Base-by-base conservation (phyloP, 495 filamentous ascomycete species). In the Penicillium samsonianum region DNA sequence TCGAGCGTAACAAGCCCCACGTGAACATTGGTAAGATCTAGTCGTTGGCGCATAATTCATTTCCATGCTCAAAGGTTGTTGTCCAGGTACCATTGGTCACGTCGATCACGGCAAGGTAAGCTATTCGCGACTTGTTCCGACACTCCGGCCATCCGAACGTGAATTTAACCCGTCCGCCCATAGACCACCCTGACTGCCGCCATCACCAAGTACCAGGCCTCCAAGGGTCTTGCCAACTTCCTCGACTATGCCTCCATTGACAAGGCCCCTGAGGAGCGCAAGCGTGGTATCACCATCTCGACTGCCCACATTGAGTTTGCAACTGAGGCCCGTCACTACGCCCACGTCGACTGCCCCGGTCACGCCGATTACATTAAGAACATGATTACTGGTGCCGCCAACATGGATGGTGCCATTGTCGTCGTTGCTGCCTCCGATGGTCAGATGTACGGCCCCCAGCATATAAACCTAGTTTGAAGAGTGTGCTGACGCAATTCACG, bases 331-430 rank as follows among this genome's bases (percentile, higher is more conserved):
- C 86, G 95, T 62, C 94, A 98, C 80, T 98, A 98, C 80, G 92
- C 94, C 67, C 94, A 98, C 84, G 94, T 98, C 80, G 94, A 98
- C 84, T 98, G 94, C 76, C 94, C 94, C 53, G 94, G 94, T 75
- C 94, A 98, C 86, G 94, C 94, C 71, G 94, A 98, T 91, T 98
- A 98, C 82, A 97, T 98, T 79, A 98, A 98, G 87, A 98, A 98
- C 85, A 97, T 97, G 92, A 97, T 97, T 75, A 96, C 92, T 63
- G 92, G 92, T 82, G 90, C 92, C 57, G 91, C 93, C 61, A 91
- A 86, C 82, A 97, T 97, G 92, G 92, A 97, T 65, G 92, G 94
- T 71, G 93, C 94, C 62, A 90, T 98, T 69, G 96, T 98, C 75
- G 94, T 98, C 57, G 95, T 98, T 67, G 95, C 94, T 72, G 94